phyloP scores from a whole-genome alignment of 2,329 filamentous ascomycete species.

The Monosporascus sp. region DNA sequence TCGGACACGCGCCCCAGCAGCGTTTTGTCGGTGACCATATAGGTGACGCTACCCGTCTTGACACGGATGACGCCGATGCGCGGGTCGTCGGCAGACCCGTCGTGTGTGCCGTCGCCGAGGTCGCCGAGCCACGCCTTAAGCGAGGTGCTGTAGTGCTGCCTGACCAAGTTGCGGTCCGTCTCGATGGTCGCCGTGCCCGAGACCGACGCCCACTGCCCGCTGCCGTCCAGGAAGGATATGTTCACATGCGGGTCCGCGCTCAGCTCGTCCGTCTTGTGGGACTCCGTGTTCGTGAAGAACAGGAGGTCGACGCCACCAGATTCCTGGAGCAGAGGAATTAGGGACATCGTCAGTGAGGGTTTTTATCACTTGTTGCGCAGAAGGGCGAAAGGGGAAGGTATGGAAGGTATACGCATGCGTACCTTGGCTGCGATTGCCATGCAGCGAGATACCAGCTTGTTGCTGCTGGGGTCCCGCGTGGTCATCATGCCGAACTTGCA shows the following conservation, averaged over 20 bases:
- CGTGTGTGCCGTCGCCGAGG: conserved; percentile 73
- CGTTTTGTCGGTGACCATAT: conserved; percentile 58
- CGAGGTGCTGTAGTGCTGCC: conserved; percentile 66
- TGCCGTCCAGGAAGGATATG: conserved; percentile 69
- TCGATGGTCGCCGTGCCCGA: conserved; percentile 66
- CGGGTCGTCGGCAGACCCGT: conserved; percentile 74
- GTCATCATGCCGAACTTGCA: conserved; percentile 69
- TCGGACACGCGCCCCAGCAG: conserved; percentile 59
- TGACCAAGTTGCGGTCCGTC: conserved; percentile 61
- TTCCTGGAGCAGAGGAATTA: conserved; percentile 47
- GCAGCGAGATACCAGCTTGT: conserved; percentile 55
- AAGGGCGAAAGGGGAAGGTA: not conserved
- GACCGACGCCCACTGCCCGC: conserved; percentile 80
- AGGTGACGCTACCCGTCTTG: conserved; percentile 64
- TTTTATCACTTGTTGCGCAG: not conserved
- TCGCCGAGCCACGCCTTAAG: conserved; percentile 85
- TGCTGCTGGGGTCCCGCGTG: conserved; percentile 50
- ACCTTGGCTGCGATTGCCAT: conserved; percentile 68
- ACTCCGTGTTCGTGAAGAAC: conserved; percentile 88
- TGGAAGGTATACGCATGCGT: conserved; percentile 9
- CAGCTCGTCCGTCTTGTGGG: conserved; percentile 79
- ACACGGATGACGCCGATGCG: conserved; percentile 76
- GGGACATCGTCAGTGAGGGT: too few species aligned
- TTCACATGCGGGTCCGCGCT: conserved; percentile 68
- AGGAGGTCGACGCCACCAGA: conserved; percentile 72